Percentiles rank a stretch among this genome's conserved stretches.
Evolutionary conservation across 768 basidiomycete species (phyloP).

Genomic region (Amanita pseudoporphyria): DNA sequence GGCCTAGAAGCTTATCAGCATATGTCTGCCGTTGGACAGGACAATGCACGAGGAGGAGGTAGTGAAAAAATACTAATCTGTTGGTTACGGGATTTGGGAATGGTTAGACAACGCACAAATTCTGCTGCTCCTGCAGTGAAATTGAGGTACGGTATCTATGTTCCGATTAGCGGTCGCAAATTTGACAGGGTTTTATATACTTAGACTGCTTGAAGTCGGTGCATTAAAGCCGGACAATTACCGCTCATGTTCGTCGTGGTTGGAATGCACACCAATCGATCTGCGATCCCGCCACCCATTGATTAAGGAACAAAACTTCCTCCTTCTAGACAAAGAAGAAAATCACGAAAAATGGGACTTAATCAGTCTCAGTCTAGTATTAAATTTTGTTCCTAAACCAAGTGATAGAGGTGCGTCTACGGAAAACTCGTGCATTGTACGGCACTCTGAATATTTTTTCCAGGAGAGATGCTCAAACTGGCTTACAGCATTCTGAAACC

Average conservation of each 20-base stretch:
- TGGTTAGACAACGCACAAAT: slow-evolving; percentile 14
- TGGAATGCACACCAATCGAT: slow-evolving; percentile 70
- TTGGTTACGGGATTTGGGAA: slow-evolving; percentile 57
- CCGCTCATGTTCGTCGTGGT: slow-evolving; percentile 54
- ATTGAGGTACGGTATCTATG: slow-evolving; percentile 22
- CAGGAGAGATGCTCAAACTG: slow-evolving; percentile 64
- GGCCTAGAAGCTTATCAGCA: slow-evolving; percentile 75
- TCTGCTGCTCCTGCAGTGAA: slow-evolving; percentile 15
- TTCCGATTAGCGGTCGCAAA: background rate
- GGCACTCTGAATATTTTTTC: background rate
- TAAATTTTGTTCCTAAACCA: slow-evolving; percentile 80
- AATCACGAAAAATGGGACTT: slow-evolving; percentile 59
- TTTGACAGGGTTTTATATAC: background rate
- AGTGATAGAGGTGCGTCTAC: slow-evolving; percentile 54
- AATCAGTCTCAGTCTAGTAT: slow-evolving; percentile 78
- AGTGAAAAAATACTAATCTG: slow-evolving; percentile 70
- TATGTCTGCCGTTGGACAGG: slow-evolving; percentile 78
- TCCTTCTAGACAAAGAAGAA: slow-evolving; percentile 44
- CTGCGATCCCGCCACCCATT: slow-evolving; percentile 73
- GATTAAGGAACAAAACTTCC: slow-evolving; percentile 82
- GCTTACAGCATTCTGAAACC: slow-evolving; percentile 45
- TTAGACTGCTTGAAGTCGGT: slow-evolving; percentile 86
- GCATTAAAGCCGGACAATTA: slow-evolving; percentile 84
- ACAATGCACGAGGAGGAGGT: slow-evolving; percentile 76
- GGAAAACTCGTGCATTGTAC: background rate